A percentile compares a stretch with the other conserved stretches of the same genome.
phyloP scores from a whole-genome alignment of 2,329 filamentous ascomycete species.

The Aspergillus quadricinctus region DNA sequence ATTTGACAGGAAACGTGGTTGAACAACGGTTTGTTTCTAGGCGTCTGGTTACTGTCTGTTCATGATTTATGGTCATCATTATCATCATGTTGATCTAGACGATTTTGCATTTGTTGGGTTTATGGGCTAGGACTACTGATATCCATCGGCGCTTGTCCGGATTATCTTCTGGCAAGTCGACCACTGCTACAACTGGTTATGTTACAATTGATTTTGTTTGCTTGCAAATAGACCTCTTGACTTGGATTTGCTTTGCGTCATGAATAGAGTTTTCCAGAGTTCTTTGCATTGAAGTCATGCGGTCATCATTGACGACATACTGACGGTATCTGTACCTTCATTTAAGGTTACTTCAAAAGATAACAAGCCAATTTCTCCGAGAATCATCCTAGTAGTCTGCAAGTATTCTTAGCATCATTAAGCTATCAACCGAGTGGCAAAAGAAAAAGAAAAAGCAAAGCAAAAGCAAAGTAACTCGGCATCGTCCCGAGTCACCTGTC shows the following conservation, averaged over 20 bases:
- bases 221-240: constrained; percentile 7
- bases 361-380: neutral
- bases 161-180: neutral
- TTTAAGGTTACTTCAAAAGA: neutral
- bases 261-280: constrained; percentile 2
- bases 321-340: neutral
- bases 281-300: neutral
- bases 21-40: neutral
- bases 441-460: too few species aligned
- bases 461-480: too few species aligned
- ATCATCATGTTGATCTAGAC: neutral
- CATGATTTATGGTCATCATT: constrained; percentile 3
- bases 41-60: constrained; percentile 14
- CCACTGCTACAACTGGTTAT: neutral
- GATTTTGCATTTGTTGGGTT: constrained; percentile 5
- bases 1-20: constrained; percentile 9
- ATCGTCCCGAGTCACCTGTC: too few species aligned
- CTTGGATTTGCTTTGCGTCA: too few species aligned
- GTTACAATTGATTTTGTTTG: constrained; percentile 1
- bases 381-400: neutral
- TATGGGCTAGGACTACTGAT: constrained; percentile 21
- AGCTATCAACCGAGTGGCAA: too few species aligned
- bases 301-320: neutral
- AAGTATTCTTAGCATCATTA: too few species aligned
- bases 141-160: constrained; percentile 14